Conservation (phyloP, 139 green algal species). For the Pleodorina starrii region DNA sequence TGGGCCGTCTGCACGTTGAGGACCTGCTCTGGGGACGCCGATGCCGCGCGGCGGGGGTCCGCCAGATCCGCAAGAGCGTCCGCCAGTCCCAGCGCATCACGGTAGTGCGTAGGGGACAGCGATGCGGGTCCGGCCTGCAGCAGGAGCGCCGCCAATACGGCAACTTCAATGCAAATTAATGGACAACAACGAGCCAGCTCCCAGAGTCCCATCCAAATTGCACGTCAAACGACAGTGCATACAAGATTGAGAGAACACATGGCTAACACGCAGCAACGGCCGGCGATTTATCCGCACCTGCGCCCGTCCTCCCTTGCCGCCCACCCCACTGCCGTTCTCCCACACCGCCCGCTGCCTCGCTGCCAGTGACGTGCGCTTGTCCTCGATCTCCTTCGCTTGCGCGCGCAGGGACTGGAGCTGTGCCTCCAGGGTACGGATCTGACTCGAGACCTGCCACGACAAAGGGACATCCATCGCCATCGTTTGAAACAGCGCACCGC, state of each 20-base stretch:
- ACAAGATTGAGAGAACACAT: too few relatives aligned
- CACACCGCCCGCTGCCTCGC: slow-evolving; percentile 36
- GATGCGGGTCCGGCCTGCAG: background rate
- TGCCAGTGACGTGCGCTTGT: slow-evolving; percentile 56
- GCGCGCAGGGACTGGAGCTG: slow-evolving; percentile 64
- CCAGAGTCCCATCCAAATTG: too few relatives aligned
- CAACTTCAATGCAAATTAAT: too few relatives aligned
- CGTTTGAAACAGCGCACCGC: too few relatives aligned
- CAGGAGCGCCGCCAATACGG: too few relatives aligned
- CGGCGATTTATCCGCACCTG: background rate
- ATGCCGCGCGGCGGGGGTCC: slow-evolving; percentile 31
- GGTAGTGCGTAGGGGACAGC: slow-evolving; percentile 59
- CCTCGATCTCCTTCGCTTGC: slow-evolving; percentile 63
- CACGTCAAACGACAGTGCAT: too few relatives aligned
- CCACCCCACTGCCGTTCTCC: slow-evolving; percentile 27
- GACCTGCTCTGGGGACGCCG: slow-evolving; percentile 27
- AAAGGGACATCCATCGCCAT: too few relatives aligned
- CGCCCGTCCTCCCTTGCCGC: slow-evolving; percentile 17
- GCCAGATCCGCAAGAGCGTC: slow-evolving; percentile 50
- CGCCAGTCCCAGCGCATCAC: slow-evolving; percentile 51
- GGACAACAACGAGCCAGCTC: background rate
- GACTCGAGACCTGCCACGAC: slow-evolving; percentile 44
- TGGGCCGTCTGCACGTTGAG: slow-evolving; percentile 3
- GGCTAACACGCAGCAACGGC: background rate
- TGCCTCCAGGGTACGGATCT: slow-evolving; percentile 68